Percentiles rank a stretch among this genome's conserved stretches.
Evolutionary conservation across 495 filamentous ascomycete species (phyloP).

Genomic region (Chaetomium cochliodes): DNA sequence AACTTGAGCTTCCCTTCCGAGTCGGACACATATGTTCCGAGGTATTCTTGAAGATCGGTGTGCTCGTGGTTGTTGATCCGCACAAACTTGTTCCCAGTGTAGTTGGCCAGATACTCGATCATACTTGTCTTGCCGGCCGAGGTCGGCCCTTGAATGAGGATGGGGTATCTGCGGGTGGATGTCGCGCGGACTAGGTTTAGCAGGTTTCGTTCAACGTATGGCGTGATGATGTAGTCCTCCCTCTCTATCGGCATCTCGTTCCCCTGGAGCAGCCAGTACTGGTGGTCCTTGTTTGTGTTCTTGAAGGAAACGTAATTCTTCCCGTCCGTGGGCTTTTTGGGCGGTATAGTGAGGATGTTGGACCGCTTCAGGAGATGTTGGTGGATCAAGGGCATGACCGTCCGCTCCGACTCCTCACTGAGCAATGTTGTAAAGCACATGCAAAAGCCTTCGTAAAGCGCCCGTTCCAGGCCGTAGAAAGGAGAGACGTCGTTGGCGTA

Average conservation of each 20-base stretch:
- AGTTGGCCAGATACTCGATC: conserved; percentile 96
- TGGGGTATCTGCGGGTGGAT: conserved; percentile 86
- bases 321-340: conserved; percentile 71
- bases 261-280: conserved; percentile 89
- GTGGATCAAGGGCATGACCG: conserved; percentile 78
- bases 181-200: conserved; percentile 90
- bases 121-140: conserved; percentile 98
- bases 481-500: conserved; percentile 83
- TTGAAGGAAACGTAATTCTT: conserved; percentile 76
- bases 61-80: conserved; percentile 99
- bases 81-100: conserved; percentile 93
- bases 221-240: conserved; percentile 91
- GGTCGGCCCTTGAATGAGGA: conserved; percentile 95
- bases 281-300: conserved; percentile 58
- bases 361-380: conserved; percentile 66
- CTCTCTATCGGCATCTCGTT: conserved; percentile 63
- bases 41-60: conserved; percentile 96
- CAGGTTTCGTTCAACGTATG: conserved; percentile 90
- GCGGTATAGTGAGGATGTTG: conserved; percentile 71
- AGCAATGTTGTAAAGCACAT: conserved; percentile 95
- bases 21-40: conserved; percentile 89
- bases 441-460: conserved; percentile 93
- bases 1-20: conserved; percentile 80
- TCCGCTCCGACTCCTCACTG: conserved; percentile 69
- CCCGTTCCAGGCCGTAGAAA: conserved; percentile 81